These are phyloP conservation scores for Fusarium nygamai DNA, from an alignment of 2,329 filamentous ascomycete species.

Conservation along the genomic window DNA sequence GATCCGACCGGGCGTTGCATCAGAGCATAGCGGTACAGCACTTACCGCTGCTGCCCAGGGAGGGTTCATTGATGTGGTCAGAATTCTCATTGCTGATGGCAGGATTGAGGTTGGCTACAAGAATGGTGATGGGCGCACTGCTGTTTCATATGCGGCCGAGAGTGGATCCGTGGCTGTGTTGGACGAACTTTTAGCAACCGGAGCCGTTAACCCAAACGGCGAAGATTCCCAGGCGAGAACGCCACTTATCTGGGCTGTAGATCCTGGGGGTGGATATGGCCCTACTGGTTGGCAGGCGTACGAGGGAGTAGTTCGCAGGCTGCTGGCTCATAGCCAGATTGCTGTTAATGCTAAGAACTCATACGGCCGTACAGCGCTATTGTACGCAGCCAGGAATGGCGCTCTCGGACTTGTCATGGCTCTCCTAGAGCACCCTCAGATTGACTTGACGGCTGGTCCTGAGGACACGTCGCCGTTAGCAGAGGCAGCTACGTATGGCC, in stretches of 20 bases:
- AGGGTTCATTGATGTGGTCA: background rate
- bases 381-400: background rate
- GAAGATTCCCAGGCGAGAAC: rapidly evolving
- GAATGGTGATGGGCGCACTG: rapidly evolving
- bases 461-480: rapidly evolving
- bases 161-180: rapidly evolving
- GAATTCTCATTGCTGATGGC: rapidly evolving
- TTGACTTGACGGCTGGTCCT: background rate
- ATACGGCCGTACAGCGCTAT: background rate
- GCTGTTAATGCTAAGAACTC: background rate
- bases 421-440: background rate
- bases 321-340: background rate
- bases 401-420: background rate
- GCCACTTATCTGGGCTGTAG: background rate
- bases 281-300: rapidly evolving
- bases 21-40: rapidly evolving
- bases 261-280: rapidly evolving
- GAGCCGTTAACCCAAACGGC: rapidly evolving
- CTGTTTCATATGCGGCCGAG: background rate
- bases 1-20: rapidly evolving
- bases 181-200: background rate
- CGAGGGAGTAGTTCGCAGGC: background rate
- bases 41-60: background rate
- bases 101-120: background rate
- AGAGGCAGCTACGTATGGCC: rapidly evolving